These are phyloP conservation scores for Mycena leptocephala DNA, from an alignment of 768 basidiomycete genomes.

Conservation along the genomic window DNA sequence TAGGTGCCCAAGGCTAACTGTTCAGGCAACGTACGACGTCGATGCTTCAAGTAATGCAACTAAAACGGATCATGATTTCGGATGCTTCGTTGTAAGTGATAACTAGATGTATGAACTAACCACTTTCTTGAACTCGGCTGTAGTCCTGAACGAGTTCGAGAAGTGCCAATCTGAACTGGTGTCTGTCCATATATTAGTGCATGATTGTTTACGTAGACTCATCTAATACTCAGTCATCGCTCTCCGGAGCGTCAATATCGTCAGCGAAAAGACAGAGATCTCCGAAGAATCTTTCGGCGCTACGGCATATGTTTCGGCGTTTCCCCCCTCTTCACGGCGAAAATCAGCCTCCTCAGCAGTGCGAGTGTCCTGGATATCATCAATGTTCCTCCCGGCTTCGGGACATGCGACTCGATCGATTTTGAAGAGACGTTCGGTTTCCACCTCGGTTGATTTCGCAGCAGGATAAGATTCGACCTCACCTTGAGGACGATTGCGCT, in stretches of 20 bases:
- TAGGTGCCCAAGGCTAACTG: too few relatives aligned
- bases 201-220: too few relatives aligned
- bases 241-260: conserved; percentile 14
- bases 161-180: too few relatives aligned
- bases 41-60: too few relatives aligned
- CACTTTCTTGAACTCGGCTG: too few relatives aligned
- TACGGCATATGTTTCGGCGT: background rate
- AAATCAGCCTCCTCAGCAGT: background rate
- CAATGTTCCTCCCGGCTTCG: background rate
- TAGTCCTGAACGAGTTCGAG: too few relatives aligned
- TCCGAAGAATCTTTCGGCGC: conserved; percentile 9
- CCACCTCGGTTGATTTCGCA: background rate
- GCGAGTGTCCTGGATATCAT: background rate
- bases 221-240: conserved; percentile 29
- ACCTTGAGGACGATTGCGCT: background rate
- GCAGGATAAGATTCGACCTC: background rate
- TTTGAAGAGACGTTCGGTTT: background rate
- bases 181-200: too few relatives aligned
- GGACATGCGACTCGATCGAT: background rate
- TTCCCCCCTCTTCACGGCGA: background rate
- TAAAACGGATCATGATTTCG: too few relatives aligned
- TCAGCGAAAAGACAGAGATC: conserved; percentile 28
- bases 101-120: too few relatives aligned
- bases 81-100: too few relatives aligned
- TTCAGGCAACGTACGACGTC: too few relatives aligned